phyloP scores from a whole-genome alignment of 805 yeast genomes.

The Cyberlindnera petersonii region DNA sequence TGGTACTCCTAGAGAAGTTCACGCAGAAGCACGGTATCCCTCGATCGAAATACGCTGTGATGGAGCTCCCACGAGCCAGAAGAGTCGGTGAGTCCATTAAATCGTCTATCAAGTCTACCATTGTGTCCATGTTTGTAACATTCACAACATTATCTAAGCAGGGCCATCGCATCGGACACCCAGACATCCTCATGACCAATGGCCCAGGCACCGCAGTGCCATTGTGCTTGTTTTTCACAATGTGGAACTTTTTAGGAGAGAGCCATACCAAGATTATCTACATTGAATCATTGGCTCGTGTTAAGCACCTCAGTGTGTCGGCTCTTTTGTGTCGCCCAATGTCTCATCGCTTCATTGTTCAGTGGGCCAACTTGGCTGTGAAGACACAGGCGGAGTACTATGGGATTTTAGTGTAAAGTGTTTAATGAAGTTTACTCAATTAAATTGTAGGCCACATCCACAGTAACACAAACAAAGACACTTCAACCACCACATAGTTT shows the following conservation, averaged over 20 bases:
- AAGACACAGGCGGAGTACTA: conserved; percentile 64
- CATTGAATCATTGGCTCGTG: conserved; percentile 85
- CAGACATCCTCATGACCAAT: conserved; percentile 50
- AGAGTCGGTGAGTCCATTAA: conserved; percentile 51
- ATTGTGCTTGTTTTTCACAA: conserved; percentile 53
- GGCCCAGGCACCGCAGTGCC: conserved; percentile 87
- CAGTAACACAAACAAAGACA: too few species aligned
- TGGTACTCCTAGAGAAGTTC: conserved; percentile 27
- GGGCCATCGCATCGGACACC: conserved; percentile 23
- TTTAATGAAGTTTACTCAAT: too few species aligned
- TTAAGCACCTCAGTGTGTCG: conserved; percentile 65
- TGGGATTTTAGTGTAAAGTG: conserved; percentile 74
- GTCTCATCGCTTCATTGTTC: conserved; percentile 77
- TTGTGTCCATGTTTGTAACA: conserved; percentile 12
- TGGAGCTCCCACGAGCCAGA: conserved; percentile 53
- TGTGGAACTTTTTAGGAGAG: conserved; percentile 44
- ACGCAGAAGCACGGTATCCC: conserved; percentile 17
- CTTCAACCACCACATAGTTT: too few species aligned
- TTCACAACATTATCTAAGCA: conserved; percentile 8
- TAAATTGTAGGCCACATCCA: too few species aligned
- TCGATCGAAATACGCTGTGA: conserved; percentile 4
- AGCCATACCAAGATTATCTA: conserved; percentile 61
- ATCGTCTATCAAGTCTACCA: conserved; percentile 45
- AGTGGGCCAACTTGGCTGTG: conserved; percentile 67
- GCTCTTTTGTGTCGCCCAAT: conserved; percentile 71